phyloP scores from a whole-genome alignment of 768 basidiomycete species.

The Lactarius trivialis region DNA sequence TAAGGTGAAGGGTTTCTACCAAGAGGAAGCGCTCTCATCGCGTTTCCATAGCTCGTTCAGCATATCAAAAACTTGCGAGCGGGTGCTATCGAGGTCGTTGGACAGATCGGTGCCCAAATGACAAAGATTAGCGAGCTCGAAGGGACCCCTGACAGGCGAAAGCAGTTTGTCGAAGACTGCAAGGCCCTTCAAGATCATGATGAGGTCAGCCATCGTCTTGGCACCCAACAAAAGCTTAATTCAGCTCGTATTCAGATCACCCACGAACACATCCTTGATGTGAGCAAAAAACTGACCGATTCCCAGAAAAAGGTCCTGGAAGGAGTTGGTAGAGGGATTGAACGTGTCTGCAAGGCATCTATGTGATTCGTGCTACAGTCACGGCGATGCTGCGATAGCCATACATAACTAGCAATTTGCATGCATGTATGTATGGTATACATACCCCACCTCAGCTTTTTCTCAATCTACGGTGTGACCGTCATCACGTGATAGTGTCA shows the following conservation, averaged over 20 bases:
- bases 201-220: slow-evolving; percentile 29
- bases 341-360: slow-evolving; percentile 41
- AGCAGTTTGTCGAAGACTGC: slow-evolving; percentile 47
- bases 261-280: slow-evolving; percentile 52
- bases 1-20: slow-evolving; percentile 32
- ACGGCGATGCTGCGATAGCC: background rate
- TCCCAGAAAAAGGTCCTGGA: slow-evolving; percentile 66
- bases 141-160: slow-evolving; percentile 46
- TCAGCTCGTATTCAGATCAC: slow-evolving; percentile 41
- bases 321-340: slow-evolving; percentile 64
- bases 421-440: background rate
- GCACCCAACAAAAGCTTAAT: background rate
- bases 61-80: slow-evolving; percentile 58
- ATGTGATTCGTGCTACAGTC: slow-evolving; percentile 13
- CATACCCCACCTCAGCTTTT: background rate
- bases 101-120: slow-evolving; percentile 51
- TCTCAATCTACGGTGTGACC: background rate
- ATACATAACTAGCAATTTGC: background rate
- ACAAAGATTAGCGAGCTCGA: slow-evolving; percentile 46
- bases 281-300: slow-evolving; percentile 62
- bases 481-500: slow-evolving; percentile 1
- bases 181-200: slow-evolving; percentile 32
- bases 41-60: slow-evolving; percentile 48
- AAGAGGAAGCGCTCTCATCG: slow-evolving; percentile 4
- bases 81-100: slow-evolving; percentile 45